Percentiles rank a stretch among this genome's conserved stretches.
phyloP scores from a whole-genome alignment of 495 filamentous ascomycete genomes.

The Penicillium cosmopolitanum region DNA sequence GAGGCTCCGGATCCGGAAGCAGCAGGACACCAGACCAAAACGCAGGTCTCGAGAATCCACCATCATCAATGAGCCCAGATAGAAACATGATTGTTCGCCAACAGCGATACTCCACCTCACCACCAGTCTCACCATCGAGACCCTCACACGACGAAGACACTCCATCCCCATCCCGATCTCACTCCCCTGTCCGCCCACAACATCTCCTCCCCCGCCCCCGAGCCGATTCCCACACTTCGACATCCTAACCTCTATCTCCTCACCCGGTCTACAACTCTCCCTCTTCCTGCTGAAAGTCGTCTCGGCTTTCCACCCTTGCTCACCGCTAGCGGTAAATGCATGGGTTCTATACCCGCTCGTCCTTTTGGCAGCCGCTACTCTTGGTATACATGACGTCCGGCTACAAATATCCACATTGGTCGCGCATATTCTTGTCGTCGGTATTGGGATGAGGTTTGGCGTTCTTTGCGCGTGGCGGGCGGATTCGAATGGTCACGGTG shows the following conservation, averaged over 20 bases:
- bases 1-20: slow-evolving; percentile 21
- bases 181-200: slow-evolving; percentile 33
- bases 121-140: slow-evolving; percentile 29
- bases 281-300: slow-evolving; percentile 62
- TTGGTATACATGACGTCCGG: slow-evolving; percentile 31
- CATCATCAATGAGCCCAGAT: slow-evolving; percentile 32
- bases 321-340: slow-evolving; percentile 60
- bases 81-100: slow-evolving; percentile 42
- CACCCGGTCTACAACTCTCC: slow-evolving; percentile 38
- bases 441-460: slow-evolving; percentile 33
- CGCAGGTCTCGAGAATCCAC: slow-evolving; percentile 21
- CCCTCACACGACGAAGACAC: slow-evolving; percentile 27
- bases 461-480: slow-evolving; percentile 42
- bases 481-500: neutral
- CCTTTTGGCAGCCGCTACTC: slow-evolving; percentile 58
- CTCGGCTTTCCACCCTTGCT: slow-evolving; percentile 60
- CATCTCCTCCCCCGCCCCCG: slow-evolving; percentile 63
- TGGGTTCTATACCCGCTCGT: slow-evolving; percentile 66
- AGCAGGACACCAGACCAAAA: slow-evolving; percentile 27
- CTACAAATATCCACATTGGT: slow-evolving; percentile 31
- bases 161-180: slow-evolving; percentile 12
- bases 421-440: slow-evolving; percentile 39
- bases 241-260: slow-evolving; percentile 23
- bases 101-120: slow-evolving; percentile 33
- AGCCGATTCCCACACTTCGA: slow-evolving; percentile 34